Evolutionary conservation across 495 filamentous ascomycete genomes (phyloP).

Genomic region (Aspergillus diversus): DNA sequence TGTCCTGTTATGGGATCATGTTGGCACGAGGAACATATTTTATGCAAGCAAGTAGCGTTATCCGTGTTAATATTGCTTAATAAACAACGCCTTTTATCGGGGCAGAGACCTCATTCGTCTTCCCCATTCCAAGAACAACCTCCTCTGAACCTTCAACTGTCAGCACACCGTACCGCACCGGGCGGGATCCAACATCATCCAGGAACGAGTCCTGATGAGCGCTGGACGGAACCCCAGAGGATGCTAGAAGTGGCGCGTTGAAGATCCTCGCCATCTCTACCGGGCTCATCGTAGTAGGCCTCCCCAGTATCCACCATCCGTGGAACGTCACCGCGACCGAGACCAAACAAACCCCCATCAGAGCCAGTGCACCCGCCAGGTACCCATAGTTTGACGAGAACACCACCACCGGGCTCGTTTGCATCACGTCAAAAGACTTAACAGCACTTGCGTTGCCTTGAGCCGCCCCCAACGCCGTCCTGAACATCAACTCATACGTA

Average conservation of each 20-base stretch:
- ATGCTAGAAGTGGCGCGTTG: not conserved
- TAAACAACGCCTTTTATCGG: not conserved
- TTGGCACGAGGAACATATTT: not conserved
- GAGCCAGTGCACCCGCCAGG: not conserved
- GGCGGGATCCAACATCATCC: not conserved
- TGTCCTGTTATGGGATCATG: not conserved
- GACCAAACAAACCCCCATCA: not conserved
- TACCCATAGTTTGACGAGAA: not conserved
- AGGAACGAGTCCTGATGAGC: not conserved
- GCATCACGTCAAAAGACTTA: not conserved
- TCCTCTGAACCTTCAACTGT: not conserved
- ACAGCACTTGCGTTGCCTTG: not conserved
- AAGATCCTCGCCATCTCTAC: not conserved
- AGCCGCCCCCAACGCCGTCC: not conserved
- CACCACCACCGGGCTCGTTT: not conserved
- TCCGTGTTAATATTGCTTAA: not conserved
- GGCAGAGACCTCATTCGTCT: not conserved
- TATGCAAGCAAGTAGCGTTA: not conserved
- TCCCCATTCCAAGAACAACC: slow-evolving; percentile 2
- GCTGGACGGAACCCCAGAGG: not conserved
- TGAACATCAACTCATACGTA: not conserved
- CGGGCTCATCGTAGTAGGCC: not conserved
- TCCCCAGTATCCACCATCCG: not conserved
- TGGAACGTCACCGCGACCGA: not conserved
- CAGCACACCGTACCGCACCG: not conserved